These are phyloP conservation scores for Geum urbanum DNA, from an alignment of 306 rosid genomes.

Conservation along the genomic window DNA sequence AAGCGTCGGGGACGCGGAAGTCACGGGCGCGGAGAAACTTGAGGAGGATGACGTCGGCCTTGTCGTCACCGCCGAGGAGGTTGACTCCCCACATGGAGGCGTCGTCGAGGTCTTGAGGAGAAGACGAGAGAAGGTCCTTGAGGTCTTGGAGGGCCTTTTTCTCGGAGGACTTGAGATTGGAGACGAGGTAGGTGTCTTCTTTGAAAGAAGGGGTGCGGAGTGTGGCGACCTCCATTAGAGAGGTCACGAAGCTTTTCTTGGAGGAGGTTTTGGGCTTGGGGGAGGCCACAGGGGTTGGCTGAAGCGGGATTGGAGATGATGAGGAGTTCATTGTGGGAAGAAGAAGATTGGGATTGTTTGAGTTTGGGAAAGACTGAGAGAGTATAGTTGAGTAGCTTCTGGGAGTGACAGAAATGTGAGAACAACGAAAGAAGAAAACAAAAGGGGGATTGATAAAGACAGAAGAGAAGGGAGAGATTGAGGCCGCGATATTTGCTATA, in stretches of 20 bases:
- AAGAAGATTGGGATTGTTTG: neutral
- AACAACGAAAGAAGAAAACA: neutral
- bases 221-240: slow-evolving; percentile 61
- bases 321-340: slow-evolving; percentile 46
- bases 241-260: slow-evolving; percentile 65
- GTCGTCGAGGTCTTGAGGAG: slow-evolving; percentile 24
- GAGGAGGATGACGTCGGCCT: slow-evolving; percentile 74
- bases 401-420: neutral
- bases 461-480: neutral
- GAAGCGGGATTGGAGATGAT: slow-evolving; percentile 31
- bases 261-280: slow-evolving; percentile 38
- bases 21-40: slow-evolving; percentile 92
- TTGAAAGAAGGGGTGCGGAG: slow-evolving; percentile 60
- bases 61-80: slow-evolving; percentile 55
- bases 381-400: slow-evolving; percentile 10
- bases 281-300: slow-evolving; percentile 43
- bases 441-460: slow-evolving; percentile 5
- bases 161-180: slow-evolving; percentile 67
- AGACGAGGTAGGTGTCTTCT: slow-evolving; percentile 68
- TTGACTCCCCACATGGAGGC: slow-evolving; percentile 73
- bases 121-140: slow-evolving; percentile 46
- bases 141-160: slow-evolving; percentile 71
- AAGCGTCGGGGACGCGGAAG: slow-evolving; percentile 64
- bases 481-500: slow-evolving; percentile 31
- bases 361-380: neutral